These are phyloP conservation scores for Neostapfia colusana DNA, from an alignment of 176 grass and related monocot genomes.

Conservation along the genomic window DNA sequence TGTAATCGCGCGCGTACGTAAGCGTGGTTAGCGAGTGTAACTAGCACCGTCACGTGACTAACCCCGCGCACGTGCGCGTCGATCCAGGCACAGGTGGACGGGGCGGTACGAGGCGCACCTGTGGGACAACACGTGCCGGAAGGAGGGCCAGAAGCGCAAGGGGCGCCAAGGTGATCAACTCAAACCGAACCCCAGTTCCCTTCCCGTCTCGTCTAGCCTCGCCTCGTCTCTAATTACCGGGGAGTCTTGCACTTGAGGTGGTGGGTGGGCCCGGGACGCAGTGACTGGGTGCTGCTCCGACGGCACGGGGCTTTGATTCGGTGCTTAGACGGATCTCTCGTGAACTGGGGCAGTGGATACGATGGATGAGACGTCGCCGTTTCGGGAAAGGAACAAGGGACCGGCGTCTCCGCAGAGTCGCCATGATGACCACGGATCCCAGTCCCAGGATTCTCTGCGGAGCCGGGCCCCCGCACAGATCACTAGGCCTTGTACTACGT, in stretches of 20 bases:
- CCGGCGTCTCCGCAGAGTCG: constrained; percentile 33
- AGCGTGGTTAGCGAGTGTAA: constrained; percentile 35
- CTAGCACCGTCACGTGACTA: constrained; percentile 17
- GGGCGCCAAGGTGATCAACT: constrained; percentile 68
- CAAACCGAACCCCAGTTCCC: background rate
- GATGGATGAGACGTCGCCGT: constrained; percentile 51
- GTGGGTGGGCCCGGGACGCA: background rate
- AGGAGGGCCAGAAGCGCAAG: constrained; percentile 83
- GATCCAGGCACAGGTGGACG: constrained; percentile 80
- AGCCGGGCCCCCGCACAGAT: background rate
- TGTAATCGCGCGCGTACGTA: background rate
- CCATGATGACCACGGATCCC: constrained; percentile 32
- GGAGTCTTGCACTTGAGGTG: background rate
- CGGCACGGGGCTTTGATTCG: background rate
- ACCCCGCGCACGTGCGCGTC: constrained; percentile 28
- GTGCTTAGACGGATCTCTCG: constrained; percentile 26
- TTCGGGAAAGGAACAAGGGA: constrained; percentile 41
- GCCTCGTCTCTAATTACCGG: background rate
- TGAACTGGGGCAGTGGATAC: constrained; percentile 12
- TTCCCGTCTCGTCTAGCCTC: background rate
- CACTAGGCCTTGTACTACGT: too few species aligned
- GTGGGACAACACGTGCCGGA: constrained; percentile 87
- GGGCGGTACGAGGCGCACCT: constrained; percentile 86
- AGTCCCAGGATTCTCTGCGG: constrained; percentile 42
- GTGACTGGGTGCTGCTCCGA: background rate